A percentile compares a stretch with the other conserved stretches of the same genome.
Conservation (phyloP, 371 early-diverging fungal species). For the Mortierella sp. region DNA sequence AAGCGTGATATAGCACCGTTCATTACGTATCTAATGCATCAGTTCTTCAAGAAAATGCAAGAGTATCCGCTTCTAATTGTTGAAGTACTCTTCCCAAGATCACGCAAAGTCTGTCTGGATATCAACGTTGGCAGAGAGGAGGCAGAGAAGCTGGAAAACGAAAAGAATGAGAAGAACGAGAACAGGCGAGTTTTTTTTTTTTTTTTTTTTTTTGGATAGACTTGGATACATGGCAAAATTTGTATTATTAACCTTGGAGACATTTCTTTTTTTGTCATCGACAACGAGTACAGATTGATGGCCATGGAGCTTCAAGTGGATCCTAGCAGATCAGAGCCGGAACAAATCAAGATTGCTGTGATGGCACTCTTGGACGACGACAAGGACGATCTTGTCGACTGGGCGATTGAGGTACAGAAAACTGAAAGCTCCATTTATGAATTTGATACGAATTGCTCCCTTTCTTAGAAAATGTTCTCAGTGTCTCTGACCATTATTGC, state of each 20-base stretch:
- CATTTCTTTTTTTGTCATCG: neutral
- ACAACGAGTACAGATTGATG: constrained; percentile 13
- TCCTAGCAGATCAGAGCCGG: constrained; percentile 12
- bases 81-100: constrained; percentile 59
- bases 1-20: constrained; percentile 63
- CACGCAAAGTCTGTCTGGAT: constrained; percentile 22
- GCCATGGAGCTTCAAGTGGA: constrained; percentile 31
- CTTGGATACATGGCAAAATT: neutral
- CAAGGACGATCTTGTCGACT: constrained; percentile 33
- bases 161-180: constrained; percentile 22
- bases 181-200: constrained; percentile 16
- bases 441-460: too few species aligned
- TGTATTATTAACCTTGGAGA: neutral
- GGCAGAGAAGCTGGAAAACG: constrained; percentile 9
- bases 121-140: constrained; percentile 47
- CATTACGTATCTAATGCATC: constrained; percentile 62
- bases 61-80: constrained; percentile 69
- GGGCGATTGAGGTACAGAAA: constrained; percentile 33
- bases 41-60: constrained; percentile 65
- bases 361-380: constrained; percentile 40
- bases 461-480: too few species aligned
- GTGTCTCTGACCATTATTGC: too few species aligned
- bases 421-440: too few species aligned
- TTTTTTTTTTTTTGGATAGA: neutral
- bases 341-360: constrained; percentile 42